These are phyloP conservation scores for Coccomyxa sp. DNA, from an alignment of 139 green algal species.

Conservation along the genomic window DNA sequence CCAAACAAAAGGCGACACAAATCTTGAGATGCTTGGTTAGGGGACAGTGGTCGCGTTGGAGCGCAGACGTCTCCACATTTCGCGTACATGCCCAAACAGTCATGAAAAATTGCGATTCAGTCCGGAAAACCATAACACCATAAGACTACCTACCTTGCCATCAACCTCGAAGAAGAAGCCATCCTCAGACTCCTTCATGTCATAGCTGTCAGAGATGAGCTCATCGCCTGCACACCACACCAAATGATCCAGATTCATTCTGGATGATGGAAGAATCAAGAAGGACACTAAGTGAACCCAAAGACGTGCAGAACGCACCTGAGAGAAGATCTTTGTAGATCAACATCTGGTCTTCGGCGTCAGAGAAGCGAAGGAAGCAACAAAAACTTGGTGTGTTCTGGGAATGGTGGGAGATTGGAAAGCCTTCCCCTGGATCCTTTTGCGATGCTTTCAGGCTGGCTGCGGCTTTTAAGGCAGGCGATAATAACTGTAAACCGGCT, in stretches of 20 bases:
- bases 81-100: background rate
- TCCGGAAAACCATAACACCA: background rate
- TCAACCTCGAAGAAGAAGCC: conserved; percentile 46
- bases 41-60: background rate
- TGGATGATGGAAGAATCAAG: background rate
- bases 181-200: conserved; percentile 31
- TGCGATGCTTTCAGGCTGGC: too few species aligned
- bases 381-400: too few species aligned
- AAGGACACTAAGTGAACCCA: background rate
- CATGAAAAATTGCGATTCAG: background rate
- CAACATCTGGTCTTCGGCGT: conserved; percentile 7
- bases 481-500: too few species aligned
- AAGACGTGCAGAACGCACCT: background rate
- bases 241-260: background rate
- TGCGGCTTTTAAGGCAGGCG: too few species aligned
- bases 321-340: conserved; percentile 25
- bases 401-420: too few species aligned
- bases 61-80: background rate
- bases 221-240: conserved; percentile 36
- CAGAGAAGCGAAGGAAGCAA: too few species aligned
- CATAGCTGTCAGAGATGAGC: conserved; percentile 32
- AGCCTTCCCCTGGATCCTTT: too few species aligned
- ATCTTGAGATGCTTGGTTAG: background rate
- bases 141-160: conserved; percentile 14
- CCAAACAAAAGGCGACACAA: background rate